Percentiles rank a stretch among this genome's conserved stretches.
These are phyloP conservation scores for Podosphaera fusca DNA, from an alignment of 2,329 filamentous ascomycete genomes.

Conservation along the genomic window DNA sequence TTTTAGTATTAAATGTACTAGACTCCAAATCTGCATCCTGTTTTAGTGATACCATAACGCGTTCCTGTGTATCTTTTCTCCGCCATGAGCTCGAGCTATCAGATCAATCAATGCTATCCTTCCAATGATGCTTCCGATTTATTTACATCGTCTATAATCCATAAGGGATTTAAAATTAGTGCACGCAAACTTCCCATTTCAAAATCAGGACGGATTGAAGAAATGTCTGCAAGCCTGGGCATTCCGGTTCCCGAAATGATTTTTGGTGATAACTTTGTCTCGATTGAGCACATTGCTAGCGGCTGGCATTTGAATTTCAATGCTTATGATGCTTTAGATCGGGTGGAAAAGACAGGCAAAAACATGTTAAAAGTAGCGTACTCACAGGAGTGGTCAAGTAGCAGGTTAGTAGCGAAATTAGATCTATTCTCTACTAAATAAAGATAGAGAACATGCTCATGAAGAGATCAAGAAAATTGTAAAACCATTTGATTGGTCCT, in stretches of 20 bases:
- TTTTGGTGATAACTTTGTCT: conserved; percentile 80
- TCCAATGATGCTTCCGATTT: conserved; percentile 24
- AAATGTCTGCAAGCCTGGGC: conserved; percentile 52
- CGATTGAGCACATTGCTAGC: conserved; percentile 48
- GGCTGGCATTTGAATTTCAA: conserved; percentile 65
- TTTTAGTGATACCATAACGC: too few species aligned
- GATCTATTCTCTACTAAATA: conserved; percentile 3
- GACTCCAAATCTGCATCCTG: too few species aligned
- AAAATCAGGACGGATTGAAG: conserved; percentile 73
- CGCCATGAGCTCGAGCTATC: conserved; percentile 15
- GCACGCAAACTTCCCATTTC: conserved; percentile 87
- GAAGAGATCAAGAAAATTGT: conserved; percentile 81
- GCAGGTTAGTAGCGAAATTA: conserved; percentile 7
- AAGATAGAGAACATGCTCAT: conserved; percentile 49
- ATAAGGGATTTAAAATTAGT: conserved; percentile 48
- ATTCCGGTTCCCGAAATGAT: conserved; percentile 98
- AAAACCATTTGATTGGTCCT: conserved; percentile 95
- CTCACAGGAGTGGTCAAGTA: conserved; percentile 59
- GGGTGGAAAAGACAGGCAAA: conserved; percentile 79
- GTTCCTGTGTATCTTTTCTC: too few species aligned
- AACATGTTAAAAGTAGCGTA: conserved; percentile 87
- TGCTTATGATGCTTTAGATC: conserved; percentile 67
- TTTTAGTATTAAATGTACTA: too few species aligned
- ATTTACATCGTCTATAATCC: conserved; percentile 32
- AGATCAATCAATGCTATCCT: conserved; percentile 29